Conservation (phyloP, 331 rosid genomes). For the Ulmus americana region DNA sequence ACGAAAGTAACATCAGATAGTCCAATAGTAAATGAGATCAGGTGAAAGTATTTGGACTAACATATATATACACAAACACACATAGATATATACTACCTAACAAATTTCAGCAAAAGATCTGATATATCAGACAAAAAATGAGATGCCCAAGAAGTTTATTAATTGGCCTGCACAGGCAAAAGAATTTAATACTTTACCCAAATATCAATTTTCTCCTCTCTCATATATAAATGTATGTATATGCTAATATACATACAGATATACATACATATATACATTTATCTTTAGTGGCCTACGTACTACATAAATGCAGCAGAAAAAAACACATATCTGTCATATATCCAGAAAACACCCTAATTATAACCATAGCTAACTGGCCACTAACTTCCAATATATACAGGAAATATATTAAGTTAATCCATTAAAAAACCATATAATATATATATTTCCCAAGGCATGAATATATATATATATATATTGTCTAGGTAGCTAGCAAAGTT, state of each 20-base stretch:
- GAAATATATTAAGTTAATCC: not conserved
- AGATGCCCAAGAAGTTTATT: constrained; percentile 22
- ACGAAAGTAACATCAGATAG: too few species aligned
- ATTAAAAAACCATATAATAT: not conserved
- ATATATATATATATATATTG: not conserved
- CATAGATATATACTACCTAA: too few species aligned
- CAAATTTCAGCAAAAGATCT: constrained; percentile 27
- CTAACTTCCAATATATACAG: not conserved
- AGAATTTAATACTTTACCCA: constrained; percentile 4
- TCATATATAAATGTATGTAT: not conserved
- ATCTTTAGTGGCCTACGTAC: constrained; percentile 5
- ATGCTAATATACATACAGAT: too few species aligned
- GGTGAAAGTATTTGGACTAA: not conserved
- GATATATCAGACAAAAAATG: constrained; percentile 27
- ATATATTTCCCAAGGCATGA: constrained; percentile 21
- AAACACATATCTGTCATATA: not conserved
- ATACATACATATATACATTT: not conserved
- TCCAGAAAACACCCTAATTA: not conserved
- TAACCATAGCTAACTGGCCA: not conserved
- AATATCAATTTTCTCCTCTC: constrained; percentile 1
- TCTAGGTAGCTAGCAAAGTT: not conserved
- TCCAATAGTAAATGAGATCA: not conserved
- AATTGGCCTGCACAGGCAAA: constrained; percentile 2
- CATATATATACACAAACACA: not conserved
- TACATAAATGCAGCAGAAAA: constrained; percentile 15